Evolutionary conservation across 2,329 filamentous ascomycete genomes (phyloP).

Genomic region (Exophiala lecanii-corni): DNA sequence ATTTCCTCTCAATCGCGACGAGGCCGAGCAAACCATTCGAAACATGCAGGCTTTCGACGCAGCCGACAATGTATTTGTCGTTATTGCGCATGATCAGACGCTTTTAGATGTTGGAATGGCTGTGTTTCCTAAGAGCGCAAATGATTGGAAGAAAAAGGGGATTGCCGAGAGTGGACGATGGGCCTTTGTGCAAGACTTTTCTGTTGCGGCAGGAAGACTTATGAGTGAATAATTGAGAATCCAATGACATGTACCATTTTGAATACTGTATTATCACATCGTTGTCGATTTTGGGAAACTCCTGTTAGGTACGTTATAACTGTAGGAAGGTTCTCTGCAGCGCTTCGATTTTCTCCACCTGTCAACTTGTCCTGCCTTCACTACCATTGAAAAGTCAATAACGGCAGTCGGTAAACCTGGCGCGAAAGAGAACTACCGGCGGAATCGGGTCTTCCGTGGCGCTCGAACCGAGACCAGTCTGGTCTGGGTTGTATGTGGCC

Average conservation of each 20-base stretch:
- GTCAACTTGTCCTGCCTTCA: too few species aligned
- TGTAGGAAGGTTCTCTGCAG: not conserved
- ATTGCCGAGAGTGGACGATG: constrained; percentile 21
- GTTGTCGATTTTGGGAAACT: too few species aligned
- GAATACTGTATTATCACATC: too few species aligned
- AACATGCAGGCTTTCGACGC: constrained; percentile 28
- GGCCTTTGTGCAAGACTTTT: constrained; percentile 12
- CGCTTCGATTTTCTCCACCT: not conserved
- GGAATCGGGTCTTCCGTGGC: too few species aligned
- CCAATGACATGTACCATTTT: too few species aligned
- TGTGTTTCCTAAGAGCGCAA: constrained; percentile 2
- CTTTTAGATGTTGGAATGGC: constrained; percentile 25
- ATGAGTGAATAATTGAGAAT: not conserved
- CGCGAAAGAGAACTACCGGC: too few species aligned
- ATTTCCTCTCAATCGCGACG: constrained; percentile 1
- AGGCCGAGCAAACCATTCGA: constrained; percentile 22
- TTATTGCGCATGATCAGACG: constrained; percentile 28
- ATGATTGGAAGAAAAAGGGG: constrained; percentile 13
- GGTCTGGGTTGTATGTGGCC: too few species aligned
- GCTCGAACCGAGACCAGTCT: too few species aligned
- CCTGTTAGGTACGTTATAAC: too few species aligned
- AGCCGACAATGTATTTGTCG: constrained; percentile 26
- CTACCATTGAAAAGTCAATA: too few species aligned
- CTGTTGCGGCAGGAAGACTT: not conserved
- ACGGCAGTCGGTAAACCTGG: too few species aligned